Base-by-base conservation (phyloP, 192 early-diverging fungal genomes). In the Pilaira anomala region DNA sequence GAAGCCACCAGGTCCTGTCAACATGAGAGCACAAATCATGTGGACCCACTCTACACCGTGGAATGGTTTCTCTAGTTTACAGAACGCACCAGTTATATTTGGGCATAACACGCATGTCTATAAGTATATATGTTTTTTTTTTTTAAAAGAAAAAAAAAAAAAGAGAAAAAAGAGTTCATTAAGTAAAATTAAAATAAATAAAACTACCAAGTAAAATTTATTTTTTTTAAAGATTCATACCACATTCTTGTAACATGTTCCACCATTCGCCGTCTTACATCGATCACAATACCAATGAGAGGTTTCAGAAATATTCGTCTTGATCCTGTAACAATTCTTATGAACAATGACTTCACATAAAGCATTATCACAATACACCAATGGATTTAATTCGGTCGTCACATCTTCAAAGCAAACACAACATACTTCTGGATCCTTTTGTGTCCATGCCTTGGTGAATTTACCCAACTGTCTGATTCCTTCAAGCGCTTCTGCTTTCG, bases 41-140 rank as follows among this genome's bases (percentile, higher is more conserved):
- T 57, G 55, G 7, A 41, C 55, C 30, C 39, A 57, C 1, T 19
- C 30, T 16, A 57, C 19, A 6, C 39, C 39, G 29, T 33, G 41
- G 16, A 57, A 57, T 3, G 55, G 33, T 21, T 30, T 21, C 4
- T 18, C 13, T 7, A 57, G 19, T 22, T 57, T 57, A 57, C 30
- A 18, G 21, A 57, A 57, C 13, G 36, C 55, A 57, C 55, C 55
- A 1, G 13, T 16, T 3, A 29, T 16, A 19, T 28, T 6, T 22
- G 55, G 55, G 14, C 55, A 57, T 4, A 57, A 40, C 1, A 29
- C 55, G 29, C 55, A 57, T n/a, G 33, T 56, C 54, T 56, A 13
- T n/a, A n/a, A n/a, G n/a, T n/a, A n/a, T n/a, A n/a, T n/a, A n/a
- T n/a, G n/a, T n/a, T n/a, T n/a, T n/a, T n/a, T n/a, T n/a, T n/a